Conservation (phyloP, 768 basidiomycete genomes). For the Lentinula lateritia region DNA sequence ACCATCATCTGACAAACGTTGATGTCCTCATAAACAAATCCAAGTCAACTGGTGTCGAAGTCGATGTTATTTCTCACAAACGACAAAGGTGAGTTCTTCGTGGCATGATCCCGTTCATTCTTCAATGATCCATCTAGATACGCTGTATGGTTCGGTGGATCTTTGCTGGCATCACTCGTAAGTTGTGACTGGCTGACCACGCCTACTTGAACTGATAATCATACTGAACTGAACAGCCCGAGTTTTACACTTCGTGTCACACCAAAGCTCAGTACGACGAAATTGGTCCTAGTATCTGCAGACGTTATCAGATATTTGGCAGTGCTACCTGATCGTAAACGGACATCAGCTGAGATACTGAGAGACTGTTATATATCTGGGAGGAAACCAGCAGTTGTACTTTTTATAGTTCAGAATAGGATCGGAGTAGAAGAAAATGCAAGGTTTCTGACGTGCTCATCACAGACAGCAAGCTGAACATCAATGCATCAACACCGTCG, state of each 20-base stretch:
- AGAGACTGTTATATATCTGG: background rate
- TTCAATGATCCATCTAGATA: constrained; percentile 38
- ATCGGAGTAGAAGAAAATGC: too few relatives aligned
- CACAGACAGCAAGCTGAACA: too few relatives aligned
- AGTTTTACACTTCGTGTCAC: constrained; percentile 93
- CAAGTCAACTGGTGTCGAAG: constrained; percentile 94
- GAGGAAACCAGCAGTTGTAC: background rate
- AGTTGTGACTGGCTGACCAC: constrained; percentile 19
- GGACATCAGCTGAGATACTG: background rate
- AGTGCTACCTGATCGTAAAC: constrained; percentile 58
- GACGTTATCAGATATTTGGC: constrained; percentile 91
- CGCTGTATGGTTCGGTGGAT: constrained; percentile 98
- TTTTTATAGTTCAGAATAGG: background rate
- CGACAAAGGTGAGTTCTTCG: constrained; percentile 66
- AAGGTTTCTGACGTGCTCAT: too few relatives aligned
- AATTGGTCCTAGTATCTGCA: constrained; percentile 86
- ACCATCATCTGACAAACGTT: background rate
- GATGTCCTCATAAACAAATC: background rate
- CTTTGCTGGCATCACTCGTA: constrained; percentile 87
- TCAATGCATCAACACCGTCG: too few relatives aligned
- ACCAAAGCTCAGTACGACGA: constrained; percentile 94
- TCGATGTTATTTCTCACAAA: constrained; percentile 98
- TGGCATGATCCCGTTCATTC: constrained; percentile 5
- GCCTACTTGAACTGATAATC: background rate
- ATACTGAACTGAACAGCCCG: constrained; percentile 51